phyloP scores from a whole-genome alignment of 176 grass and related monocot genomes.

The Neostapfia colusana region DNA sequence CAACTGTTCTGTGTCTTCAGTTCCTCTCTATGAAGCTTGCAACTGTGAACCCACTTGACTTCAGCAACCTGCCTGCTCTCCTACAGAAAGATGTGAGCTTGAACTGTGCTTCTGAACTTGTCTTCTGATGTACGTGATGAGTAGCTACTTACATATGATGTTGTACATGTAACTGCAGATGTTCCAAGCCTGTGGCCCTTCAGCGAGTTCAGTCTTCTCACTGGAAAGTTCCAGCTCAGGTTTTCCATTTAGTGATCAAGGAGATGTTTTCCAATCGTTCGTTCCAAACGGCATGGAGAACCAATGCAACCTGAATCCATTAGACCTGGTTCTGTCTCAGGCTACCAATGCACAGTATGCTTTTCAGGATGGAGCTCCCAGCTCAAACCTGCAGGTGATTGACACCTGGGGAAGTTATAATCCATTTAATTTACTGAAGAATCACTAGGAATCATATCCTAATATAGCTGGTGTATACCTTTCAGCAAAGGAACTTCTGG shows the following conservation, averaged over 20 bases:
- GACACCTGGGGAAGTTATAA: not conserved
- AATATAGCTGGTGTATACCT: not conserved
- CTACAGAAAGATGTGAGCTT: conserved; percentile 78
- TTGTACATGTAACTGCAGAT: conserved; percentile 50
- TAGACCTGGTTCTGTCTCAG: conserved; percentile 55
- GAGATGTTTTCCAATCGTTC: conserved; percentile 44
- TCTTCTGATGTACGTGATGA: not conserved
- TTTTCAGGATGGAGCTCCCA: conserved; percentile 53
- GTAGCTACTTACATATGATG: not conserved
- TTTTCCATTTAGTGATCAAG: conserved; percentile 52
- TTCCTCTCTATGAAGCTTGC: conserved; percentile 99
- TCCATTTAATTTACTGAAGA: not conserved
- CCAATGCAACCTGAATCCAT: conserved; percentile 47
- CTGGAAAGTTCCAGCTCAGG: conserved; percentile 59
- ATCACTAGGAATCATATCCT: conserved; percentile 1
- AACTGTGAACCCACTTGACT: conserved; percentile 89
- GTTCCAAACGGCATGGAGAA: conserved; percentile 36
- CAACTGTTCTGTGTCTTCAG: conserved; percentile 41
- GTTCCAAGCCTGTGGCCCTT: conserved; percentile 58
- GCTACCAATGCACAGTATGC: conserved; percentile 29
- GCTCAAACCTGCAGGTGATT: conserved; percentile 69
- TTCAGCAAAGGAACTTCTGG: conserved; percentile 83
- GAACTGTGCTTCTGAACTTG: not conserved
- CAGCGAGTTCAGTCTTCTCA: conserved; percentile 60
- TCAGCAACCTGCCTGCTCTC: conserved; percentile 65